Percentiles rank a stretch among this genome's conserved stretches.
Conservation (phyloP, 176 grass and related monocot genomes). For the Cenchrus americanus region DNA sequence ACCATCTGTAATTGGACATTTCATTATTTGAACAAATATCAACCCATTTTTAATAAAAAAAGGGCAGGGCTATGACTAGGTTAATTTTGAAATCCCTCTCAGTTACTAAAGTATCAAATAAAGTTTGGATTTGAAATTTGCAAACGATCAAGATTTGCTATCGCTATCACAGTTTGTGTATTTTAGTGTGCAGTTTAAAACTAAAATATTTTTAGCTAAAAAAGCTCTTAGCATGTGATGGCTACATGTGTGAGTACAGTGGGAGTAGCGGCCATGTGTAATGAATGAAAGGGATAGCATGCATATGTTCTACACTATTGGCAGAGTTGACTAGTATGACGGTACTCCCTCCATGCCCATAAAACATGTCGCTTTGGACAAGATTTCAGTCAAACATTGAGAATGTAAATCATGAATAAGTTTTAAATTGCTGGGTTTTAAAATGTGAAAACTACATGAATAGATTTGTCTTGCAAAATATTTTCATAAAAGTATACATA, state of each 20-base stretch:
- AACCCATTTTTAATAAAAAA: background rate
- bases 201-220: background rate
- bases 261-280: constrained; percentile 34
- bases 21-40: too few relatives aligned
- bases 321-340: constrained; percentile 23
- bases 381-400: too few relatives aligned
- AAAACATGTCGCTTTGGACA: too few relatives aligned
- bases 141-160: background rate
- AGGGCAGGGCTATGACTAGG: background rate
- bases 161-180: background rate
- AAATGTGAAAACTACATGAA: too few relatives aligned
- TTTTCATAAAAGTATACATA: too few relatives aligned
- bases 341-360: too few relatives aligned
- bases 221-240: constrained; percentile 17
- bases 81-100: background rate
- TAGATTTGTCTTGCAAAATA: too few relatives aligned
- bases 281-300: constrained; percentile 37
- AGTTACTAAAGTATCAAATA: background rate
- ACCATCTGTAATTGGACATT: too few relatives aligned
- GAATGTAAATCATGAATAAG: too few relatives aligned
- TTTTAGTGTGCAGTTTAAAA: background rate
- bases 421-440: too few relatives aligned
- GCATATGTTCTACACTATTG: constrained; percentile 4
- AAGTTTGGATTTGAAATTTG: background rate
- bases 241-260: constrained; percentile 18